A percentile compares a stretch with the other conserved stretches of the same genome.
Conservation (phyloP, 2,329 filamentous ascomycete species). For the Cladophialophora psammophila region DNA sequence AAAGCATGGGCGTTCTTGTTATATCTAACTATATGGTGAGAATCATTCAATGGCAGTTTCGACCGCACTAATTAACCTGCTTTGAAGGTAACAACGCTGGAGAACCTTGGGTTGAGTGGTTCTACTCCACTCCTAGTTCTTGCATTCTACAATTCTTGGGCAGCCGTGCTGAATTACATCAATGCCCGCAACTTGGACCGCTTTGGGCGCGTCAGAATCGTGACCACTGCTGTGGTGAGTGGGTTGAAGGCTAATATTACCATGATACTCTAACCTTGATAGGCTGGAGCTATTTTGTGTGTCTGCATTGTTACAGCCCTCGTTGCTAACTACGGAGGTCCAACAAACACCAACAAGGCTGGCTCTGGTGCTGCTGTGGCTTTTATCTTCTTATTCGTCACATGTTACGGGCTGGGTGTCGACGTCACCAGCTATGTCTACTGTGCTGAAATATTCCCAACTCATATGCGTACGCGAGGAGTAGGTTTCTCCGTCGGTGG, state of each 20-base stretch:
- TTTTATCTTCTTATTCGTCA: constrained; percentile 49
- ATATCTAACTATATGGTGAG: constrained; percentile 52
- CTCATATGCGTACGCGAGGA: constrained; percentile 25
- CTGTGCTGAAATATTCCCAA: constrained; percentile 41
- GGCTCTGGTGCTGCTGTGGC: constrained; percentile 47
- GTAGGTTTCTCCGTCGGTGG: constrained; percentile 33
- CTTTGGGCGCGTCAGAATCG: constrained; percentile 10
- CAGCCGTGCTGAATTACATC: constrained; percentile 15
- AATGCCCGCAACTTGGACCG: constrained; percentile 15
- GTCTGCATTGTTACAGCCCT: constrained; percentile 49
- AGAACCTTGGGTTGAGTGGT: constrained; percentile 49
- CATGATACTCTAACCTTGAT: constrained; percentile 12
- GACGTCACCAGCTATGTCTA: constrained; percentile 29
- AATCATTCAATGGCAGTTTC: not conserved
- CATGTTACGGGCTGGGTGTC: constrained; percentile 44
- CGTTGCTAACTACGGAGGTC: constrained; percentile 42
- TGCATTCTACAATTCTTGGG: constrained; percentile 47
- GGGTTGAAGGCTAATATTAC: not conserved
- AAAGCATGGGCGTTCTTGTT: constrained; percentile 42
- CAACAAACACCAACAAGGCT: constrained; percentile 45
- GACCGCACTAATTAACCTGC: constrained; percentile 27
- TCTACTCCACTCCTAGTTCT: constrained; percentile 53
- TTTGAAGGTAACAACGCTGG: constrained; percentile 49
- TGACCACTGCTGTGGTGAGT: constrained; percentile 28
- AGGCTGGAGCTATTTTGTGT: constrained; percentile 46